Evolutionary conservation across 2,329 filamentous ascomycete genomes (phyloP).

Genomic region (Fusarium hostae): DNA sequence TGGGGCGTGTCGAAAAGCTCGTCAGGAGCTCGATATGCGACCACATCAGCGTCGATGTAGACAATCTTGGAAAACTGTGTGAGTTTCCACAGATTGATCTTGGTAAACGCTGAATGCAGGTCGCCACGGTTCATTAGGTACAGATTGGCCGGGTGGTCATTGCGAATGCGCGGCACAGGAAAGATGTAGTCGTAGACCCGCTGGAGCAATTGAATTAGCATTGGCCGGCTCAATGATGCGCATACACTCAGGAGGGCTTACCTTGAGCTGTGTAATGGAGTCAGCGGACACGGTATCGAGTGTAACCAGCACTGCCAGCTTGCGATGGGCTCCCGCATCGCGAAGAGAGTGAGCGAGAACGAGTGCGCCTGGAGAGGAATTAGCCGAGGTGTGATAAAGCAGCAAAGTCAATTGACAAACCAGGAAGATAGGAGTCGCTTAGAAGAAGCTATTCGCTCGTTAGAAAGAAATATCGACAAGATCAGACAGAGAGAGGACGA

Average conservation of each 20-base stretch:
- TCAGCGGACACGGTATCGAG: constrained; percentile 79
- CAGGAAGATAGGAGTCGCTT: constrained; percentile 92
- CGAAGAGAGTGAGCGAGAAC: constrained; percentile 94
- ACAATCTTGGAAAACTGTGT: constrained; percentile 91
- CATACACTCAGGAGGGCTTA: constrained; percentile 50
- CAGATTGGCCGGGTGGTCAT: constrained; percentile 81
- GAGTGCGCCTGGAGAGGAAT: constrained; percentile 74
- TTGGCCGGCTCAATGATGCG: neutral
- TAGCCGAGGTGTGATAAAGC: constrained; percentile 8
- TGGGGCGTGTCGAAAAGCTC: constrained; percentile 81
- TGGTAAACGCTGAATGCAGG: constrained; percentile 92
- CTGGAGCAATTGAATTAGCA: constrained; percentile 55
- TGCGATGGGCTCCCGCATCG: constrained; percentile 82
- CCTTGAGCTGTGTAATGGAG: constrained; percentile 83
- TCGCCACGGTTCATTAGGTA: constrained; percentile 92
- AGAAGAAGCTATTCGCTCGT: constrained; percentile 77
- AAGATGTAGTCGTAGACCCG: constrained; percentile 89
- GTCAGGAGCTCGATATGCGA: constrained; percentile 90
- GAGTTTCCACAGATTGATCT: constrained; percentile 93
- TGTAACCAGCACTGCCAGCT: constrained; percentile 86
- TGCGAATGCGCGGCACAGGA: constrained; percentile 82
- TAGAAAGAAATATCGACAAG: constrained; percentile 1
- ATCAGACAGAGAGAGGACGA: constrained; percentile 46
- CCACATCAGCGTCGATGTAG: constrained; percentile 93
- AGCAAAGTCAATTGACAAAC: constrained; percentile 60